These are phyloP conservation scores for Inonotus obliquus DNA, from an alignment of 1,284 basidiomycete species.

Conservation along the genomic window DNA sequence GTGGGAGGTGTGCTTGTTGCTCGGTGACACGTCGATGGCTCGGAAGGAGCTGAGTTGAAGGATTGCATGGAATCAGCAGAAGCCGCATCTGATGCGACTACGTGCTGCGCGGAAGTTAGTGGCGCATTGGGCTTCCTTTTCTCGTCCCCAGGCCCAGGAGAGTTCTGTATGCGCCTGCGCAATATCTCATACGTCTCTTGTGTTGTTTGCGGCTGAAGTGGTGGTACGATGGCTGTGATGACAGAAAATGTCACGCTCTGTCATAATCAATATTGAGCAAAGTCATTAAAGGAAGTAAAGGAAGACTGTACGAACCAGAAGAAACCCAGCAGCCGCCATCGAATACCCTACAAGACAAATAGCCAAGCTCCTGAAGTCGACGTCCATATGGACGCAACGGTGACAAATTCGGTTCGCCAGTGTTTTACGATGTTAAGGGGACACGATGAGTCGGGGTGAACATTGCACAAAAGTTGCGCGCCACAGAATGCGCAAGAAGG, in stretches of 20 bases:
- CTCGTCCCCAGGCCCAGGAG: background rate
- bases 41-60: background rate
- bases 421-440: background rate
- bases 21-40: background rate
- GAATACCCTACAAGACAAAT: slow-evolving; percentile 15
- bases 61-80: background rate
- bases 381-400: slow-evolving; percentile 9
- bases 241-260: slow-evolving; percentile 13
- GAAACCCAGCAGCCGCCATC: slow-evolving; percentile 16
- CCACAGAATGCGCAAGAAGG: background rate
- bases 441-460: background rate
- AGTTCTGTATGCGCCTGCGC: background rate
- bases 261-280: background rate
- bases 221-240: slow-evolving; percentile 3
- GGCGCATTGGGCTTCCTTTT: background rate
- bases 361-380: slow-evolving; percentile 3
- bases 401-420: background rate
- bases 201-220: slow-evolving; percentile 3
- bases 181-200: background rate
- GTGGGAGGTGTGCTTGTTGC: background rate
- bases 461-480: slow-evolving; percentile 5
- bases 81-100: background rate
- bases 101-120: background rate
- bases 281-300: background rate
- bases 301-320: slow-evolving; percentile 13